Evolutionary conservation across 129 eudicot genomes (phyloP).

Genomic region (Artemisia tridentata): DNA sequence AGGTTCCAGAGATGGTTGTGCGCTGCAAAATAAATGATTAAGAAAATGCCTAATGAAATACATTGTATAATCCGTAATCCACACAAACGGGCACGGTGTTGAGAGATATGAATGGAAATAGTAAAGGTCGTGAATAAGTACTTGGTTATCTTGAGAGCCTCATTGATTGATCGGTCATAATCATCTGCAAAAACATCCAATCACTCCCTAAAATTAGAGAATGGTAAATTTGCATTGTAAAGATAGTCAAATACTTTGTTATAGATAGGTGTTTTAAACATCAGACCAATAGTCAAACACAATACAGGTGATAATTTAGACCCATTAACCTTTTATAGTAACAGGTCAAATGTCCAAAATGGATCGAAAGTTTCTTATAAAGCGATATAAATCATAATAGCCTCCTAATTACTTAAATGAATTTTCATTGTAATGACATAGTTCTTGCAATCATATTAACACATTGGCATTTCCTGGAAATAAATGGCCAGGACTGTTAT

Average conservation of each 20-base stretch:
- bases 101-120: constrained; percentile 6
- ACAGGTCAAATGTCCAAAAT: too few species aligned
- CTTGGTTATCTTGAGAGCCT: constrained; percentile 91
- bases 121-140: constrained; percentile 31
- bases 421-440: too few species aligned
- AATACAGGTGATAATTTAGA: neutral
- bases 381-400: too few species aligned
- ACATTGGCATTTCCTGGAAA: too few species aligned
- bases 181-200: constrained; percentile 70
- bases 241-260: neutral
- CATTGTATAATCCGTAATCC: neutral
- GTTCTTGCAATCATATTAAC: too few species aligned
- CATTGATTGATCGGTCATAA: constrained; percentile 85
- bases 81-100: neutral
- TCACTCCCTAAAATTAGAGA: constrained; percentile 2
- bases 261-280: neutral
- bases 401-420: too few species aligned
- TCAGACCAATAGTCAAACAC: neutral
- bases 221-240: neutral
- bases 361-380: too few species aligned
- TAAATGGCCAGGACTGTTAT: too few species aligned
- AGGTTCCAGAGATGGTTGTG: constrained; percentile 61
- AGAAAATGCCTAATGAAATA: constrained; percentile 1
- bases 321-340: neutral
- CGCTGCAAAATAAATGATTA: constrained; percentile 31